Evolutionary conservation across 2,329 filamentous ascomycete species (phyloP), one percentile per base, ranked within the genome.

Genomic region (Epicoccum sorghinum): DNA sequence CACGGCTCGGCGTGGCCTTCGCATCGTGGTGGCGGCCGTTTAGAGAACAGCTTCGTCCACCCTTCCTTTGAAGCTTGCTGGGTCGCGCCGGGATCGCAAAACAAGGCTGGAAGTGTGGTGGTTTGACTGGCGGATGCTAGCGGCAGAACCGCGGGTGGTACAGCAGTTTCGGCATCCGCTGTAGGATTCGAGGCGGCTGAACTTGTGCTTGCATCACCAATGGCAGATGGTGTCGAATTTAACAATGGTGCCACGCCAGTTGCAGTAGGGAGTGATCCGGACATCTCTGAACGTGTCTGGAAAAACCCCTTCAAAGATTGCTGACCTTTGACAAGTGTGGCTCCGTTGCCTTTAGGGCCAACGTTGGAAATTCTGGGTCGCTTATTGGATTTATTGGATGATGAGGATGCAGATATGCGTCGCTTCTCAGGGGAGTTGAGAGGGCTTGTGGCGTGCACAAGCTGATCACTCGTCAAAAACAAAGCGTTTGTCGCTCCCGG

Each of bases 1-100:
- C 95, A 98, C 3, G 90, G 89, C 65, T 98, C 93, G 47, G 86
- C 81, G 69, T 99, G 95, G 42, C 78, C 77, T 64, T 97, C 92
- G 70, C 95, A 99, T 52, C 83, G 84, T 1, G 95, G 95, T 1
- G 85, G 81, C 1, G 85, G 78, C 52, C 89, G 87, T 72, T 89
- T 91, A 13, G 87, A 85, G 58, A 98, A 87, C 12, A 98, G 80
- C 70, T 89, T 92, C 4, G 86, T 87, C 95, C 95, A 98, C 22
- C 88, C 89, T 68, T 95, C 89, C 71, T 91, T 93, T 75, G 79
- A 62, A 52, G 67, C 53, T 70, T 72, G 88, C 71, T 91, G 93
- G 74, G 79, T 58, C 63, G 67, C 53, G 65, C 66, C 62, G 0
- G 71, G 68, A 25, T 72, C 67, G 32, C 42, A 55, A 8, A 33